Base-by-base conservation (phyloP, 305 asterid genomes). In the Rubia peregrina region DNA sequence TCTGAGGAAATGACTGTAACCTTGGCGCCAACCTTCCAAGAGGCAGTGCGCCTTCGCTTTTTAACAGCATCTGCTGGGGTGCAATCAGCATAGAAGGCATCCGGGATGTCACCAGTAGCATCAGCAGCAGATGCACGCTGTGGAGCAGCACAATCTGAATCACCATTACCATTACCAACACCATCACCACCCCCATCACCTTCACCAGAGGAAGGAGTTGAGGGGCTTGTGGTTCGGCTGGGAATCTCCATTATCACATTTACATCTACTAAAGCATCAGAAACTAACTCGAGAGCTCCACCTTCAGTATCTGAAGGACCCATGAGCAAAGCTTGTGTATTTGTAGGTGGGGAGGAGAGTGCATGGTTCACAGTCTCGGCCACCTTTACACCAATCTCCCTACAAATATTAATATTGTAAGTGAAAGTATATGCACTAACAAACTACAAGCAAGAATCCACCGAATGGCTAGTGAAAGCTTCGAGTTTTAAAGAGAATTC, bases 41-140 rank as follows among this genome's bases (percentile, higher is more conserved):
- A 82, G 78, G 92, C 86, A 70, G 85, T 83, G 41, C 96, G 91
- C 80, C 98, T 87, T 73, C 98, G 83, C 88, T 88, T 90, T 83
- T 92, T 92, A 51, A 92, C 98, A 16, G 96, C 87, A 68, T 87
- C 96, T 77, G 98, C 97, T 61, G 98, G 98, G 76, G 94, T 85
- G 72, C 84, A 81, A 81, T 72, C 73, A 46, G 70, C 73, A 74
- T 83, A 82, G 67, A 84, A 72, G 75, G 68, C 81, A 73, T 62
- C 61, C 68, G 78, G 79, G 61, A 80, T 75, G 80, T 65, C 80
- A 75, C 73, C 80, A 76, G 78, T 61, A 65, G 77, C 79, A 71
- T 74, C 80, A 78, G 78, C 72, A 57, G 76, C 80, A 63, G 73
- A 78, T 74, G 67, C 76, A 46, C 42, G 61, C 36, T 74, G 85